Conservation (phyloP, 2,329 filamentous ascomycete species). For the Exophiala sp. region DNA sequence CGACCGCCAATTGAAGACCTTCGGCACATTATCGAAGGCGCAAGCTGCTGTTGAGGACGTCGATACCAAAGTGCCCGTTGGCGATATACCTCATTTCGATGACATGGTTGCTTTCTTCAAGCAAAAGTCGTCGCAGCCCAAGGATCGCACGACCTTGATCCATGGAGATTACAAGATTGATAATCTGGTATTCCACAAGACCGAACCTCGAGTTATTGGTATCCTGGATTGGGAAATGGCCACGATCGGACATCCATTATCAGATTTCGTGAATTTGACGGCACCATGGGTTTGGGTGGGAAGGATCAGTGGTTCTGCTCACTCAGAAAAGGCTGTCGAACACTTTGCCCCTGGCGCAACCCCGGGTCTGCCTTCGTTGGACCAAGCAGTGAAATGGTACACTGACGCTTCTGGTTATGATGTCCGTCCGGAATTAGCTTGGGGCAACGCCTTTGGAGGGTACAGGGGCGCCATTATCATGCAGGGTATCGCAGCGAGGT, state of each 20-base stretch:
- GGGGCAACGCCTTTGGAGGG: conserved; percentile 62
- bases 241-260: conserved; percentile 92
- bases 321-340: conserved; percentile 3
- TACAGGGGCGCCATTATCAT: conserved; percentile 60
- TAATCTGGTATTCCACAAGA: conserved; percentile 85
- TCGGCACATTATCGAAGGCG: conserved; percentile 70
- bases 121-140: conserved; percentile 65
- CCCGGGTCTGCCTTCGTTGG: conserved; percentile 62
- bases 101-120: conserved; percentile 77
- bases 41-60: conserved; percentile 74
- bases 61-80: conserved; percentile 73
- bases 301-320: conserved; percentile 34
- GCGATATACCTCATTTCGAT: conserved; percentile 76
- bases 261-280: conserved; percentile 78
- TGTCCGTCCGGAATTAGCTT: conserved; percentile 57
- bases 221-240: conserved; percentile 99
- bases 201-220: conserved; percentile 81
- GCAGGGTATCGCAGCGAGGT: conserved; percentile 91
- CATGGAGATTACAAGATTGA: conserved; percentile 98
- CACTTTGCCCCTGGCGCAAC: conserved; percentile 60
- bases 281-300: conserved; percentile 37
- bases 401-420: conserved; percentile 67
- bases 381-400: conserved; percentile 65
- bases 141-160: conserved; percentile 73
- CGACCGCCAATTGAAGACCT: conserved; percentile 77